Conservation (phyloP, 257 asterid species). For the Solanum raphanifolium region DNA sequence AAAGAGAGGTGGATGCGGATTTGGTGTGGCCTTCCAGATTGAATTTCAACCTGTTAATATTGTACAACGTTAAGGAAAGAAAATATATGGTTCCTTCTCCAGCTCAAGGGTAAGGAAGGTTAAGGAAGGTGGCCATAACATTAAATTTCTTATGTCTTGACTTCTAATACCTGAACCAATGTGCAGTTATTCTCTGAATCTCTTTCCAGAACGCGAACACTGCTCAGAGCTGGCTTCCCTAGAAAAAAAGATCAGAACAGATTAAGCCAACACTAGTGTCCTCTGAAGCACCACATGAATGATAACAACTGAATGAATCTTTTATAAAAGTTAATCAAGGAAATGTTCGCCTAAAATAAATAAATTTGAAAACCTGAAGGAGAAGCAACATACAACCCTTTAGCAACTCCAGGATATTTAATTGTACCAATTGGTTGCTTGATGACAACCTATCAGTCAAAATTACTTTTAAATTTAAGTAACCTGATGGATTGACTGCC, state of each 20-base stretch:
- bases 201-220: slow-evolving; percentile 64
- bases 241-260: slow-evolving; percentile 9
- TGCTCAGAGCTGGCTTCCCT: slow-evolving; percentile 95
- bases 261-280: not conserved
- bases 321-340: not conserved
- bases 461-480: not conserved
- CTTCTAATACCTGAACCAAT: slow-evolving; percentile 62
- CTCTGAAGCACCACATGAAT: not conserved
- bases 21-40: slow-evolving; percentile 98
- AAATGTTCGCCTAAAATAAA: not conserved
- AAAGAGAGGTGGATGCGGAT: slow-evolving; percentile 91
- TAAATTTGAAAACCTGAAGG: slow-evolving; percentile 49
- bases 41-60: slow-evolving; percentile 62
- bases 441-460: slow-evolving; percentile 44
- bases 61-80: not conserved
- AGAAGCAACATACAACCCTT: slow-evolving; percentile 91
- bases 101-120: not conserved
- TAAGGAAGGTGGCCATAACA: not conserved
- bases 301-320: not conserved
- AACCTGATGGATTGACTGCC: not conserved
- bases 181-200: slow-evolving; percentile 46
- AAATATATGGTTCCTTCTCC: not conserved
- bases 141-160: not conserved
- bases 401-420: slow-evolving; percentile 88
- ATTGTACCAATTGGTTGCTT: slow-evolving; percentile 89